Base-by-base conservation (phyloP, 2,329 filamentous ascomycete genomes). In the Apiospora sp. region DNA sequence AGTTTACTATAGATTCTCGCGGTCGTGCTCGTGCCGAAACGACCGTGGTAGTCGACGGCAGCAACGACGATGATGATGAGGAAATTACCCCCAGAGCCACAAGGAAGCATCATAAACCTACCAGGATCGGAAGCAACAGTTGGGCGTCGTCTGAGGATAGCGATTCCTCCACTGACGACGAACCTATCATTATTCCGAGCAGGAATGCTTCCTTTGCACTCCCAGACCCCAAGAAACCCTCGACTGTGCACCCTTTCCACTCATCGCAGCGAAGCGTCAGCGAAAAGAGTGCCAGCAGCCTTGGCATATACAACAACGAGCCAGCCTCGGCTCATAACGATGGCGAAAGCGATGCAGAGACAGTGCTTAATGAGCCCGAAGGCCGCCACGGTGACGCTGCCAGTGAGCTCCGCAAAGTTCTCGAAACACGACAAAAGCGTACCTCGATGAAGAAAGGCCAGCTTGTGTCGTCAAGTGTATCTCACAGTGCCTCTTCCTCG, bases 181-280 rank as follows among this genome's bases (percentile, higher is more conserved):
- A 92, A 72, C 89, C 89, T 16, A 92, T 92, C 73, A 86, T 92
- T 69, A 89, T 92, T 51, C 90, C 90, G 43, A 91, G 89, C 78
- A 85, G 89, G 61, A 89, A 86, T 73, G 84, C 84, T 4, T 91
- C 90, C 0, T 92, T 91, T 79, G 87, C 86, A 1, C 80, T 90
- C 10, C 88, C 88, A 0, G 87, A 89, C 71, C 87, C 88, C 3
- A 64, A 87, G 6, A 77, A 81, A 4, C 83, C 86, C 2, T 76
- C 81, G 10, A 64, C 30, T n/a, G 34, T 64, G 34, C 58, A 64
- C n/a, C 58, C 58, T 8, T 64, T 64, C 22, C 84, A 84, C 1
- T 84, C 86, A 30, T 86, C 87, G 44, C 85, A 87, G 74, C 82
- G 81, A 6, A 84, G 85, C 1, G 77, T 86, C 44, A 88, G 87